phyloP scores from a whole-genome alignment of 2,329 filamentous ascomycete genomes.

The Ceratocystis cubensis region DNA sequence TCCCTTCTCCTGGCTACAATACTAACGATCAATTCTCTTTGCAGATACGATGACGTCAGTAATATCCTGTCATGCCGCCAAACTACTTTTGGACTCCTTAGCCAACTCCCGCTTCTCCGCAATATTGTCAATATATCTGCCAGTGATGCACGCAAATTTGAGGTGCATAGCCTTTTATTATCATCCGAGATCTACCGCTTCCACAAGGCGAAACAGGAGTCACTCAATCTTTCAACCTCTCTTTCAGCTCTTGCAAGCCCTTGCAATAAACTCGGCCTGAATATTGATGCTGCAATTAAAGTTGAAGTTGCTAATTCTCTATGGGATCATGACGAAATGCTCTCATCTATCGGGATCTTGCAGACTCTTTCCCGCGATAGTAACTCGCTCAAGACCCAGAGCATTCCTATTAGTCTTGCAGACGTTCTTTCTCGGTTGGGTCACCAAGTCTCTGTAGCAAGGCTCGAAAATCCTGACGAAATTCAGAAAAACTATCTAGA shows the following conservation, averaged over 20 bases:
- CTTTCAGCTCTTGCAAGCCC: conserved; percentile 64
- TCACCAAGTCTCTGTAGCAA: conserved; percentile 76
- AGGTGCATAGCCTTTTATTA: conserved; percentile 64
- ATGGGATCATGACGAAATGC: conserved; percentile 88
- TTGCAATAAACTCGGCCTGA: conserved; percentile 58
- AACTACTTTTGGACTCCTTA: conserved; percentile 68
- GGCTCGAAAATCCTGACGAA: conserved; percentile 77
- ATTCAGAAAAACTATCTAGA: conserved; percentile 80
- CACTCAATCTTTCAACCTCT: conserved; percentile 70
- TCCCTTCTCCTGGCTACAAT: conserved; percentile 22
- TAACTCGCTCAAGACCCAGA: conserved; percentile 52
- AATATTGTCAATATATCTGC: conserved; percentile 47
- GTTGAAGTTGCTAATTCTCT: conserved; percentile 79
- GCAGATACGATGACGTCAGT: conserved; percentile 62
- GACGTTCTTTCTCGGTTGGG: conserved; percentile 79
- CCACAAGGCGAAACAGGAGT: conserved; percentile 74
- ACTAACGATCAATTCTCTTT: conserved; percentile 15
- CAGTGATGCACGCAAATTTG: conserved; percentile 53
- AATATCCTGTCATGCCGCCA: conserved; percentile 72
- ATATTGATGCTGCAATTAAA: conserved; percentile 62
- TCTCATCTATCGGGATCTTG: conserved; percentile 78
- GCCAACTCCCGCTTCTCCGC: conserved; percentile 53
- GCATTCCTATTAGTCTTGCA: conserved; percentile 58
- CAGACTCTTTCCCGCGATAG: conserved; percentile 46
- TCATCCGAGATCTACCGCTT: conserved; percentile 65